phyloP scores from a whole-genome alignment of 2,329 filamentous ascomycete genomes.

The Fusarium pseudocircinatum region DNA sequence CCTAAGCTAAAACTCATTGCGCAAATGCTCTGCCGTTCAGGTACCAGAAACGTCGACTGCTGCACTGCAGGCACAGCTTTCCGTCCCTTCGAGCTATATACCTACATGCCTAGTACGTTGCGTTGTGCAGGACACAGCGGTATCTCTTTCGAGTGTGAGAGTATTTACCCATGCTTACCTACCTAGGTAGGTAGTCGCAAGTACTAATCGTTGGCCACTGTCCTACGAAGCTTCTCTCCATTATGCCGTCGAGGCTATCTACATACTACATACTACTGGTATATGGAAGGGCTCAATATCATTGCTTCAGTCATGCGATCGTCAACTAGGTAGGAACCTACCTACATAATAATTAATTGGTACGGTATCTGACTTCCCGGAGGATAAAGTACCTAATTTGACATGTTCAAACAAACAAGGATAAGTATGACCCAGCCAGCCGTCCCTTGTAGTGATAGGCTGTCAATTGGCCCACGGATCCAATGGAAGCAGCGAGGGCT shows the following conservation, averaged over 20 bases:
- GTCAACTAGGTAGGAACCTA: not conserved
- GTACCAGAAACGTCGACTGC: not conserved
- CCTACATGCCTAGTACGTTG: too few relatives aligned
- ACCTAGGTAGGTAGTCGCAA: too few relatives aligned
- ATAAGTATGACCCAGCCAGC: constrained; percentile 25
- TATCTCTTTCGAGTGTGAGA: too few relatives aligned
- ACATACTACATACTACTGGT: not conserved
- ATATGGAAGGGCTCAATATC: constrained; percentile 22
- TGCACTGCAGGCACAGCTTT: not conserved
- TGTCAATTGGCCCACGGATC: constrained; percentile 19
- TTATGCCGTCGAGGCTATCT: not conserved
- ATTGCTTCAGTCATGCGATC: constrained; percentile 33
- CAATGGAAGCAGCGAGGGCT: constrained; percentile 23
- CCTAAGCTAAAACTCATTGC: constrained; percentile 19
- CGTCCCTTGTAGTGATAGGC: constrained; percentile 31
- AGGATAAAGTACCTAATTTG: constrained; percentile 25
- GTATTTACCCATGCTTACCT: not conserved
- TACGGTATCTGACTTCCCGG: not conserved
- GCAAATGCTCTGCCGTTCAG: constrained; percentile 29
- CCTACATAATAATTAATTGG: not conserved
- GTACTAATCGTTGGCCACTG: not conserved
- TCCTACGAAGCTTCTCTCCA: not conserved
- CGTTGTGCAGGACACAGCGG: not conserved
- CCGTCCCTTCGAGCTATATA: not conserved
- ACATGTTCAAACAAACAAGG: constrained; percentile 22